Evolutionary conservation across 2,329 filamentous ascomycete species (phyloP).

Genomic region (Hypoxylon sp.): DNA sequence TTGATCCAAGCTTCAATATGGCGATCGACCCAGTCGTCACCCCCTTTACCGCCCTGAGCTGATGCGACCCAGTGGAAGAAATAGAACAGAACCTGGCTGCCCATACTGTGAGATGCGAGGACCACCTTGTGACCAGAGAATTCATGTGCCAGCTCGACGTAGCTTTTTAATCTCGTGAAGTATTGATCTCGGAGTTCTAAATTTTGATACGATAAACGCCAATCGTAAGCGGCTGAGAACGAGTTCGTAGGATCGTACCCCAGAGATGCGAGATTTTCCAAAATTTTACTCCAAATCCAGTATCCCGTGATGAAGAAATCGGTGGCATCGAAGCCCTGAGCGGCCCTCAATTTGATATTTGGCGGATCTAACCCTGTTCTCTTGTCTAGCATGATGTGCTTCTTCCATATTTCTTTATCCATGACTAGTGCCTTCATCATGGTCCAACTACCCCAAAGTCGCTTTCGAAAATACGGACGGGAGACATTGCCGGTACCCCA

Average conservation of each 20-base stretch:
- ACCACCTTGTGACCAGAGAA: constrained; percentile 84
- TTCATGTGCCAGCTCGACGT: constrained; percentile 87
- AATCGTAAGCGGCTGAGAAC: constrained; percentile 84
- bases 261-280: constrained; percentile 95
- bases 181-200: constrained; percentile 93
- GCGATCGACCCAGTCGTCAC: constrained; percentile 88
- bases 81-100: constrained; percentile 92
- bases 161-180: constrained; percentile 89
- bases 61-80: constrained; percentile 87
- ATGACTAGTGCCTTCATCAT: constrained; percentile 97
- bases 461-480: constrained; percentile 91
- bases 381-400: constrained; percentile 96
- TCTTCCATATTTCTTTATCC: constrained; percentile 96
- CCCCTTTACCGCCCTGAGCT: constrained; percentile 83
- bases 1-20: constrained; percentile 98
- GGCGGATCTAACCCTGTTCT: constrained; percentile 91
- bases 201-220: constrained; percentile 91
- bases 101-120: constrained; percentile 96
- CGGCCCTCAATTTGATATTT: constrained; percentile 88
- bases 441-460: constrained; percentile 97
- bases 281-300: constrained; percentile 99
- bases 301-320: constrained; percentile 95
- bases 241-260: constrained; percentile 91
- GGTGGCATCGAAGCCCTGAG: constrained; percentile 96
- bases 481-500: constrained; percentile 93